A percentile compares a stretch with the other conserved stretches of the same genome.
Conservation (phyloP, 1,139 yeast genomes). For the Suhomyces guaymorum region DNA sequence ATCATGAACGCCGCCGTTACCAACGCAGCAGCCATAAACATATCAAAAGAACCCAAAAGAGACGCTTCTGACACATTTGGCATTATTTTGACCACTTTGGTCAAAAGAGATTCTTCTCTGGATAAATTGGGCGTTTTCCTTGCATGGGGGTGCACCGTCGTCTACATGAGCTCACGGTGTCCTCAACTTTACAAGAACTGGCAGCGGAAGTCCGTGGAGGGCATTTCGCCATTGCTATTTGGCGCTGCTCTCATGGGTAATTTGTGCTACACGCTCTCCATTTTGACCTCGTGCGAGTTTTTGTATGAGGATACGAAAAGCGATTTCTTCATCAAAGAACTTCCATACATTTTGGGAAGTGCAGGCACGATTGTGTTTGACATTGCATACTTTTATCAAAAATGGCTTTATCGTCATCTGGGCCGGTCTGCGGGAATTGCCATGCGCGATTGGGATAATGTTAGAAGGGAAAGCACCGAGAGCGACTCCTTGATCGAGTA, state of each 20-base stretch:
- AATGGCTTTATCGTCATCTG: slow-evolving; percentile 35
- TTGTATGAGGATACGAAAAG: slow-evolving; percentile 33
- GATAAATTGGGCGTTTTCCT: slow-evolving; percentile 38
- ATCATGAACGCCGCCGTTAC: slow-evolving; percentile 26
- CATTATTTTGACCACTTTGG: too few species aligned
- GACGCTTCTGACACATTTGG: too few species aligned
- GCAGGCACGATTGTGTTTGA: slow-evolving; percentile 86
- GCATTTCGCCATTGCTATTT: slow-evolving; percentile 77
- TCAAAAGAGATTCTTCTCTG: too few species aligned
- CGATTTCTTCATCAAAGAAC: slow-evolving; percentile 61
- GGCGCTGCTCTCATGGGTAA: slow-evolving; percentile 80
- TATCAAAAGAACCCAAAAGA: slow-evolving; percentile 6
- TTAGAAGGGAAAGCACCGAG: slow-evolving; percentile 9
- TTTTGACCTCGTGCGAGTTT: slow-evolving; percentile 54
- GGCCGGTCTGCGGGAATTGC: slow-evolving; percentile 31
- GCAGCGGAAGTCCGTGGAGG: slow-evolving; percentile 75
- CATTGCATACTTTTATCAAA: slow-evolving; percentile 69
- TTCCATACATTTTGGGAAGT: slow-evolving; percentile 84
- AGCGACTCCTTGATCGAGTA: slow-evolving; percentile 7
- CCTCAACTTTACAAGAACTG: slow-evolving; percentile 85
- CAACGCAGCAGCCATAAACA: too few species aligned
- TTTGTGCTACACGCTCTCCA: slow-evolving; percentile 74
- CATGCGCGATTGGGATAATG: slow-evolving; percentile 27
- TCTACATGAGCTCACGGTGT: slow-evolving; percentile 75
- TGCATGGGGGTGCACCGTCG: slow-evolving; percentile 81